Conservation (phyloP, 306 rosid genomes). For the Cucurbita pepo region DNA sequence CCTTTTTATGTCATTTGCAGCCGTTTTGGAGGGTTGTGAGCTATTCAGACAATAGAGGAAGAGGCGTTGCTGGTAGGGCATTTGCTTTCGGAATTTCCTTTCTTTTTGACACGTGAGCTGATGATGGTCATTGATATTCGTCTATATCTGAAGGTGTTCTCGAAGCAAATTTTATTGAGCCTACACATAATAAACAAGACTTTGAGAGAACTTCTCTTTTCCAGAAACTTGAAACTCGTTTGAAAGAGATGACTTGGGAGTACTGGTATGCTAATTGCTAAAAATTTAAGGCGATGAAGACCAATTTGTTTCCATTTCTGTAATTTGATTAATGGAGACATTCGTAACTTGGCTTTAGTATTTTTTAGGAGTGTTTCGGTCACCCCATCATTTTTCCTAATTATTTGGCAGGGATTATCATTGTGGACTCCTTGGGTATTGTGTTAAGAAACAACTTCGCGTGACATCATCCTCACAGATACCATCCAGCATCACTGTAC, state of each 20-base stretch:
- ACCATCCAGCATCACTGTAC: slow-evolving; percentile 8
- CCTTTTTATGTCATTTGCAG: slow-evolving; percentile 31
- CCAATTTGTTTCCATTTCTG: not conserved
- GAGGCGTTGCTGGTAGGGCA: slow-evolving; percentile 89
- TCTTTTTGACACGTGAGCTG: not conserved
- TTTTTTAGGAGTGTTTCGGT: not conserved
- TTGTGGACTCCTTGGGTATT: slow-evolving; percentile 62
- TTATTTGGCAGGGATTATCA: slow-evolving; percentile 51
- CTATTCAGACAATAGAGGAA: slow-evolving; percentile 40
- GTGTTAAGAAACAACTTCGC: slow-evolving; percentile 16
- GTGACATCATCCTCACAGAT: not conserved
- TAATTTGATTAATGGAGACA: not conserved
- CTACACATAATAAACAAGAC: slow-evolving; percentile 90
- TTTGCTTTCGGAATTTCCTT: slow-evolving; percentile 2
- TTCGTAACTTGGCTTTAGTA: not conserved
- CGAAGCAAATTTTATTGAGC: slow-evolving; percentile 79
- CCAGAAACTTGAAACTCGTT: slow-evolving; percentile 76
- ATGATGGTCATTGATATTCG: slow-evolving; percentile 8
- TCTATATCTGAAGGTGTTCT: slow-evolving; percentile 42
- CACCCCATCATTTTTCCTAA: not conserved
- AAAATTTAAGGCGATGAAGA: not conserved
- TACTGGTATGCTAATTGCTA: slow-evolving; percentile 46
- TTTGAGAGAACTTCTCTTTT: slow-evolving; percentile 80
- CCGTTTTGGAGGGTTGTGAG: slow-evolving; percentile 89
- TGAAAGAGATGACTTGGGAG: slow-evolving; percentile 80